Evolutionary conservation across 352 stramenopile species (phyloP).

Genomic region (Phytophthora melonis): DNA sequence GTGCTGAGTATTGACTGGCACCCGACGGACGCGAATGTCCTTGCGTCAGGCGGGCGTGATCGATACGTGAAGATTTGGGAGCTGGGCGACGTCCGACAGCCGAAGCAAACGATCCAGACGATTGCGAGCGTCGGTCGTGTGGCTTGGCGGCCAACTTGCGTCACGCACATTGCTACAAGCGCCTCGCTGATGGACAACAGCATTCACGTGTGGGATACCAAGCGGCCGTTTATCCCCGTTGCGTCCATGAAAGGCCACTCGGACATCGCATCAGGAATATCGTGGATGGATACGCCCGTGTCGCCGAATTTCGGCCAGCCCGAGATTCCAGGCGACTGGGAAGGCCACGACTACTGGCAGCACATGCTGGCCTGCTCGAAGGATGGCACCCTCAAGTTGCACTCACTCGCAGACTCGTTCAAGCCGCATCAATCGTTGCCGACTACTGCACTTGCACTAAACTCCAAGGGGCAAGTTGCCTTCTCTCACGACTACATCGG

Average conservation of each 20-base stretch:
- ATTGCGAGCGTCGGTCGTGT: constrained; percentile 88
- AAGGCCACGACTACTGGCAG: constrained; percentile 86
- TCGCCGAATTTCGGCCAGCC: constrained; percentile 43
- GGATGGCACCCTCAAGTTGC: constrained; percentile 87
- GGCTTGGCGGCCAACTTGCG: constrained; percentile 78
- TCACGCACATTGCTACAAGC: constrained; percentile 87
- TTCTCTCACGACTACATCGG: constrained; percentile 88
- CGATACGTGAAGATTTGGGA: constrained; percentile 92
- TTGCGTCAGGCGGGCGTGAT: constrained; percentile 85
- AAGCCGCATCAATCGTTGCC: constrained; percentile 85
- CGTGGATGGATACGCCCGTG: constrained; percentile 86
- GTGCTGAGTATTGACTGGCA: constrained; percentile 90
- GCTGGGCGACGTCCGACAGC: constrained; percentile 71
- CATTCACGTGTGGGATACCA: constrained; percentile 89
- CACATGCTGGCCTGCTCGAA: constrained; percentile 91
- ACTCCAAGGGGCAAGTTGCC: constrained; percentile 80
- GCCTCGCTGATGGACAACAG: constrained; percentile 89
- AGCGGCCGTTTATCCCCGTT: constrained; percentile 85
- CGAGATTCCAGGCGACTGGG: constrained; percentile 60
- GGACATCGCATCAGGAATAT: constrained; percentile 85
- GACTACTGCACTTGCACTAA: constrained; percentile 78
- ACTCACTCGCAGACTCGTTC: constrained; percentile 85
- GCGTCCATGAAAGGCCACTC: constrained; percentile 88
- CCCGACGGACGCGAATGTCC: constrained; percentile 63
- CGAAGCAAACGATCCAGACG: constrained; percentile 86